Evolutionary conservation across 441 rosid genomes (phyloP), one percentile per base, ranked within the genome.

Genomic region (Croton setiger): DNA sequence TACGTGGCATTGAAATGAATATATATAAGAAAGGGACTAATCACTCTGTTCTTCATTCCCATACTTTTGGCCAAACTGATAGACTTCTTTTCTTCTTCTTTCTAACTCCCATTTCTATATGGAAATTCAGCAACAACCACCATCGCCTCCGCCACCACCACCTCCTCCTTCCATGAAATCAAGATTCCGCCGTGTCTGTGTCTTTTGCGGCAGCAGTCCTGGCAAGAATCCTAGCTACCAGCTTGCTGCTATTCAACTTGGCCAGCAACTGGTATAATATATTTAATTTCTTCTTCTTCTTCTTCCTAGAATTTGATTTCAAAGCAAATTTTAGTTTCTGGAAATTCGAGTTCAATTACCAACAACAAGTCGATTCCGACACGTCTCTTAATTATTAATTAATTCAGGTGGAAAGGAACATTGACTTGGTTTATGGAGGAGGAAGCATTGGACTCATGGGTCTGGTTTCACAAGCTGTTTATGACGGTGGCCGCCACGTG

Each of bases 361-460:
- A 17, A 48, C 1, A 13, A 13, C 7, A 0, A 14, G 15, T 18
- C 52, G 5, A n/a, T n/a, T 66, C 47, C 20, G 12, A 36, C 60
- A 35, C 49, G 60, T 54, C 69, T 52, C 48, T 52, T 31, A 3
- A 4, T 0, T 8, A 4, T 64, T 15, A 11, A 67, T 41, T 49
- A 57, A 59, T 72, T 47, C 73, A 93, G 97, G 96, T 91, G 57
- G 76, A 78, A 55, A 87, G 87, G 86, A 89, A 89, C 86, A 91
- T 93, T 76, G 96, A 93, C 84, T 85, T 93, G 75, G 97, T 93
- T 71, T 93, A 93, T 77, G 98, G 98, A 76, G 98, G 98, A 33
- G 97, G 98, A 59, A 93, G 97, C 87, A 91, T 93, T 82, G 97
- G 98, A 49, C 88, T 93, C 66, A 93, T 93, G 98, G 98, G 97